Percentiles rank a stretch among this genome's conserved stretches.
Conservation (phyloP, 495 filamentous ascomycete genomes). For the Penicillium chermesinum region DNA sequence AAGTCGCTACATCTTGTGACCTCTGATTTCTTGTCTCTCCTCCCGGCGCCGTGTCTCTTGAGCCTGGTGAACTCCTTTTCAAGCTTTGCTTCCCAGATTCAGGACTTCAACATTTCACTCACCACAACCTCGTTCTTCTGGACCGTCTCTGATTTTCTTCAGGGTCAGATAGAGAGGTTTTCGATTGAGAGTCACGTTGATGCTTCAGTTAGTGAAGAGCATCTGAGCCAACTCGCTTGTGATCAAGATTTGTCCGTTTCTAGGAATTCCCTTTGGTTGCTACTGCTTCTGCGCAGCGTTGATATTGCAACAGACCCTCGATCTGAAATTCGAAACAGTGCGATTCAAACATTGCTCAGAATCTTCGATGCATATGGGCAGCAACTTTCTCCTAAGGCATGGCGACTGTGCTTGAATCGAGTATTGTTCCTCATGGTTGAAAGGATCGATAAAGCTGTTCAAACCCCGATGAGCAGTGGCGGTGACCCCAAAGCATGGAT, state of each 20-base stretch:
- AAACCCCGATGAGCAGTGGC: constrained; percentile 18
- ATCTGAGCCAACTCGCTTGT: constrained; percentile 31
- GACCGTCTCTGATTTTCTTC: constrained; percentile 85
- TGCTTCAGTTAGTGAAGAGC: constrained; percentile 36
- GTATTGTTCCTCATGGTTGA: constrained; percentile 74
- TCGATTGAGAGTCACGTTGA: constrained; percentile 40
- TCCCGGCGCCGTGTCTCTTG: constrained; percentile 74
- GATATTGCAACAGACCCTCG: constrained; percentile 71
- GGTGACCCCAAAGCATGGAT: constrained; percentile 54
- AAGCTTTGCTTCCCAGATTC: constrained; percentile 76
- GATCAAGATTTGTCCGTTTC: constrained; percentile 36
- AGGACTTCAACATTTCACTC: constrained; percentile 92
- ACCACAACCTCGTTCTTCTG: constrained; percentile 94
- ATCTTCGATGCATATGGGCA: constrained; percentile 91
- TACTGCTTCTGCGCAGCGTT: constrained; percentile 72
- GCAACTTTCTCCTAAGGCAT: constrained; percentile 69
- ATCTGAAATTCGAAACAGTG: constrained; percentile 84
- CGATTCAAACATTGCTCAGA: constrained; percentile 81
- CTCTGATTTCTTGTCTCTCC: constrained; percentile 79
- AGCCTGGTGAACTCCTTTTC: constrained; percentile 84
- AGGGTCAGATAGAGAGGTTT: constrained; percentile 41
- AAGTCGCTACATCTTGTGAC: constrained; percentile 85
- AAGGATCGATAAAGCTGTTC: constrained; percentile 30
- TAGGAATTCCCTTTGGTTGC: constrained; percentile 69
- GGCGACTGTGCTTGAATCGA: constrained; percentile 75